Evolutionary conservation across 495 filamentous ascomycete species (phyloP).

Genomic region (Aspergillus taichungensis): DNA sequence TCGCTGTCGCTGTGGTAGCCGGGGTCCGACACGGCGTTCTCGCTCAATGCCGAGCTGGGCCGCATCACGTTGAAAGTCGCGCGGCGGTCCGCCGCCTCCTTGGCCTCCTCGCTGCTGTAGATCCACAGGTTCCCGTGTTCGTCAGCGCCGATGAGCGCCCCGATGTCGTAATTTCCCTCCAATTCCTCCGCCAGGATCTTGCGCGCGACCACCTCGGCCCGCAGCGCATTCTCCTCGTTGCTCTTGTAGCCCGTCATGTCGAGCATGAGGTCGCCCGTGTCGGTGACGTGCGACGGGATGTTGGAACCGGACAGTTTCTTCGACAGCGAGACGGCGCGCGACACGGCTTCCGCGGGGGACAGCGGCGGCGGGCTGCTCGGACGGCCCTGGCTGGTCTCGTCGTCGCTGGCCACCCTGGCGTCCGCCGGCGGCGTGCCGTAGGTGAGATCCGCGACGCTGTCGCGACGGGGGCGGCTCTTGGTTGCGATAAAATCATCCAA

Average conservation of each 20-base stretch:
- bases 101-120: constrained; percentile 94
- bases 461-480: constrained; percentile 1
- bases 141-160: constrained; percentile 87
- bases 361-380: constrained; percentile 71
- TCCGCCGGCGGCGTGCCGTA: constrained; percentile 2
- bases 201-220: constrained; percentile 87
- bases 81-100: constrained; percentile 57
- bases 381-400: constrained; percentile 29
- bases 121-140: constrained; percentile 97
- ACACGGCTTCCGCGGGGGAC: constrained; percentile 65
- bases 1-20: constrained; percentile 87
- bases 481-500: constrained; percentile 41
- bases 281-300: constrained; percentile 84
- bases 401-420: constrained; percentile 9
- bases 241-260: constrained; percentile 97
- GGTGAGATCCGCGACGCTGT: constrained; percentile 4
- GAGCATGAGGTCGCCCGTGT: constrained; percentile 92
- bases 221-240: constrained; percentile 81
- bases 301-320: constrained; percentile 82
- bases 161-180: constrained; percentile 92
- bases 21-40: constrained; percentile 84
- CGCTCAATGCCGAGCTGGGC: constrained; percentile 47
- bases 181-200: constrained; percentile 92
- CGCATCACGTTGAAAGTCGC: constrained; percentile 44
- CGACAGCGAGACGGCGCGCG: constrained; percentile 76